Base-by-base conservation (phyloP, 192 early-diverging fungal genomes). In the Coemansia sp. region DNA sequence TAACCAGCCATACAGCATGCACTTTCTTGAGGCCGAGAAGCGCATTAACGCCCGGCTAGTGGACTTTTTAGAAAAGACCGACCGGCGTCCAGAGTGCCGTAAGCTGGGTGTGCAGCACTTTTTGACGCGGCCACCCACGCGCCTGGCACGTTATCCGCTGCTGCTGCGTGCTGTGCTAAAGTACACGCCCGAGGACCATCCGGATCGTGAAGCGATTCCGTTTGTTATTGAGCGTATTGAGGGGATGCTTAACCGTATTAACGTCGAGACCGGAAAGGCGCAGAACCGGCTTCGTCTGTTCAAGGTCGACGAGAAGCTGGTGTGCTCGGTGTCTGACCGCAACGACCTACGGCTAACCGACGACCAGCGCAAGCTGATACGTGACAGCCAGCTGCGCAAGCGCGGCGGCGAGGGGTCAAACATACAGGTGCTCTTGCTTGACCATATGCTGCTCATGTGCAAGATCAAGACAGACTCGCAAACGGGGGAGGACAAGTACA, bases 81-180 rank as follows among this genome's bases (percentile, higher is more conserved):
- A 92, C 56, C 85, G 90, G 16, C 68, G 74, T 11, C 90, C 93
- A 14, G 88, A 91, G 72, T 89, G 87, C 61, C 83, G 93, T 29
- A 93, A 91, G 62, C 75, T 97, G 37, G 87, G 91, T 51, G 71
- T 94, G 22, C 89, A 94, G 79, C 91, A 90, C 58, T 97, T 95
- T 75, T 68, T 97, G 57, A 90, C 87, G 1, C 86, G 92, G 14
- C 96, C 96, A 11, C 91, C 91, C 0, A 91, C 93, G 12, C 87
- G 93, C n/a, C 65, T 96, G 57, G 94, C 90, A 11, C 83, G 93
- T 56, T 98, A 95, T 61, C 89, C 88, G 21, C 77, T 98, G 27
- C 74, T 98, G 27, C 78, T 98, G 21, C 82, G 85, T 41, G 91
- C 88, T 4, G 87, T 94, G 51, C 77, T 94, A 9, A 92, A 96